Conservation (phyloP, 139 green algal genomes). For the Tetratostichococcus sp. region DNA sequence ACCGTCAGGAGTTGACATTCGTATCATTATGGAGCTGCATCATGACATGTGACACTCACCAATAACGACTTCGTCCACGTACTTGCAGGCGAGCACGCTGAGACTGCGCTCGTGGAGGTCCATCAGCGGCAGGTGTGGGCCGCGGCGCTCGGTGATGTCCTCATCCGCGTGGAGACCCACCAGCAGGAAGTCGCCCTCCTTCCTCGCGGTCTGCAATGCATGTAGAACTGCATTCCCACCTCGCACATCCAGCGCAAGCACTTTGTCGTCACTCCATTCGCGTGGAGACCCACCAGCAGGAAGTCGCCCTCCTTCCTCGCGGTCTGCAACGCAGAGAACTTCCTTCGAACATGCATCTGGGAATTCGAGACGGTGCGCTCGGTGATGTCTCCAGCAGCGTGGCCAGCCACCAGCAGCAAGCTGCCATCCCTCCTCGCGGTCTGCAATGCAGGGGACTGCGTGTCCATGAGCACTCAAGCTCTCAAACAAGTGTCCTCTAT, state of each 20-base stretch:
- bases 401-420: too few relatives aligned
- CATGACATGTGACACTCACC: conserved; percentile 32
- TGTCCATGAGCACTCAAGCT: too few relatives aligned
- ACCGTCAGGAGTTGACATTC: not conserved
- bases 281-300: conserved; percentile 94
- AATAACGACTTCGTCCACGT: conserved; percentile 97
- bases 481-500: too few relatives aligned
- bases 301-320: conserved; percentile 88
- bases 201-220: conserved; percentile 57
- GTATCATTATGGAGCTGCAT: too few relatives aligned
- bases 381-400: too few relatives aligned
- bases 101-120: conserved; percentile 94
- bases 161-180: conserved; percentile 96
- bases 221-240: too few relatives aligned
- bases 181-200: conserved; percentile 91
- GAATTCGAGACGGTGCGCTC: too few relatives aligned
- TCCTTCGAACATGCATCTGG: too few relatives aligned
- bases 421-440: too few relatives aligned
- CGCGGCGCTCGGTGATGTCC: conserved; percentile 71
- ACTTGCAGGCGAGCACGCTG: conserved; percentile 90
- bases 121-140: conserved; percentile 94
- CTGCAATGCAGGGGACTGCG: too few relatives aligned
- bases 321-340: conserved; percentile 30
- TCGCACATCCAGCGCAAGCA: too few relatives aligned
- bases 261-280: conserved; percentile 80